Evolutionary conservation across 179 eudicot genomes (phyloP), one percentile per base, ranked within the genome.

Genomic region (Spergularia azorica): DNA sequence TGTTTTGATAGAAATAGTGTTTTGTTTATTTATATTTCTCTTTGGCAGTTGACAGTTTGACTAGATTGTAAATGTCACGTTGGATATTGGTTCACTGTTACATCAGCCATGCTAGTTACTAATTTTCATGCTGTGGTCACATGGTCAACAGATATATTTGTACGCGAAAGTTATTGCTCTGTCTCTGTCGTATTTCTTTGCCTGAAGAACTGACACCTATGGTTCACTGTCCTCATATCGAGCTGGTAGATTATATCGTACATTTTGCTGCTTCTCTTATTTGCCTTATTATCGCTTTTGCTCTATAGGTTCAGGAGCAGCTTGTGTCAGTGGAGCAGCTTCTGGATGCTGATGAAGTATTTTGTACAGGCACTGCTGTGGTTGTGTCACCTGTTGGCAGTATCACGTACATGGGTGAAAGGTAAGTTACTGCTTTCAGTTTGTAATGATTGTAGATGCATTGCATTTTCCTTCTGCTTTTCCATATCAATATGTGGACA

Each of bases 371-470:
- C 82, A 95, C 97, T 12, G 98, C 97, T 46, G 97, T 95, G 69
- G 98, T 95, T 63, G 88, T 95, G 68, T 93, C 92, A 57, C 98
- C 95, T 58, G 98, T 95, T 63, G 98, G 97, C 71, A 95, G 98
- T 84, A 83, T 95, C 71, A 95, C 98, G 56, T 86, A 95, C 76
- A 86, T 67, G 79, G 89, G 85, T 66, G 82, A 82, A 86, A 95
- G 97, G 97, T 95, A 83, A 72, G 46, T 0, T 73, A 6, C 48
- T 43, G 48, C 48, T 43, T 4, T 43, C 32, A 26, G 32, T 43
- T 43, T 43, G 48, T 3, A 43, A 6, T 43, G 48, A 43, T 6
- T 43, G 4, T 43, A 43, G 5, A 43, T 43, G 6, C 5, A 43
- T 43, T 43, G 48, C 58, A 38, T 58, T 2, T 71, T 59, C 50